These are phyloP conservation scores for Picochlorum sp. DNA, from an alignment of 139 green algal genomes.

Conservation along the genomic window DNA sequence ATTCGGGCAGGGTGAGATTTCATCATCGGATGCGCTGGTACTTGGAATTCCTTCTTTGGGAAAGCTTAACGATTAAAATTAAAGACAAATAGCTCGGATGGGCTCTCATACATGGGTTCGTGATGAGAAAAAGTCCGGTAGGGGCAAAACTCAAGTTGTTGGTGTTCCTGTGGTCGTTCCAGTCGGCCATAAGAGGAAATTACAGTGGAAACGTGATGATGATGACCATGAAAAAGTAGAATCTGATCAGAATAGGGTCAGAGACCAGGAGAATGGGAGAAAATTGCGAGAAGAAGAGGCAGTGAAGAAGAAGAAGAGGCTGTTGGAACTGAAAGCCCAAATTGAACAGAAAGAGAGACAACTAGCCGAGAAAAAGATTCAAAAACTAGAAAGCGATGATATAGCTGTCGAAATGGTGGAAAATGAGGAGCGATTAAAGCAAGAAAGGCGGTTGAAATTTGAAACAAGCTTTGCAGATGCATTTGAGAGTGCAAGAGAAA, in stretches of 20 bases:
- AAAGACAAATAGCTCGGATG: neutral
- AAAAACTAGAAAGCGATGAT: neutral
- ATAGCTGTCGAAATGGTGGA: neutral
- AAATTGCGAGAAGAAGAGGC: conserved; percentile 1
- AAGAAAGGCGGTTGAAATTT: conserved; percentile 1
- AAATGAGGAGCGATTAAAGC: conserved; percentile 2
- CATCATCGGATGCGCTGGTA: too few species aligned
- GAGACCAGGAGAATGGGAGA: neutral
- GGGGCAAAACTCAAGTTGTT: conserved; percentile 8
- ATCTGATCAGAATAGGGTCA: neutral
- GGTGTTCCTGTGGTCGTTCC: conserved; percentile 2
- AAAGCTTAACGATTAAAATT: too few species aligned
- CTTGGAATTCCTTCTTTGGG: too few species aligned
- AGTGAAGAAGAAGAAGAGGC: neutral
- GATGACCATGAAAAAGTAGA: neutral
- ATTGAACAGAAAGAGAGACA: neutral
- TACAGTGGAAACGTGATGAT: conserved; percentile 5
- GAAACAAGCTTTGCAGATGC: conserved; percentile 8
- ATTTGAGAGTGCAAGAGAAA: conserved; percentile 8
- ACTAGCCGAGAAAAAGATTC: neutral
- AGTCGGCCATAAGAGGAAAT: conserved; percentile 3
- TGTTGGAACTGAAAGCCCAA: neutral
- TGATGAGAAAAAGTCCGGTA: conserved; percentile 4
- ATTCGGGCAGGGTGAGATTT: too few species aligned
- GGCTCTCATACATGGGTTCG: conserved; percentile 16